Evolutionary conservation across 2,329 filamentous ascomycete genomes (phyloP).

Genomic region (Exophiala mesophila): DNA sequence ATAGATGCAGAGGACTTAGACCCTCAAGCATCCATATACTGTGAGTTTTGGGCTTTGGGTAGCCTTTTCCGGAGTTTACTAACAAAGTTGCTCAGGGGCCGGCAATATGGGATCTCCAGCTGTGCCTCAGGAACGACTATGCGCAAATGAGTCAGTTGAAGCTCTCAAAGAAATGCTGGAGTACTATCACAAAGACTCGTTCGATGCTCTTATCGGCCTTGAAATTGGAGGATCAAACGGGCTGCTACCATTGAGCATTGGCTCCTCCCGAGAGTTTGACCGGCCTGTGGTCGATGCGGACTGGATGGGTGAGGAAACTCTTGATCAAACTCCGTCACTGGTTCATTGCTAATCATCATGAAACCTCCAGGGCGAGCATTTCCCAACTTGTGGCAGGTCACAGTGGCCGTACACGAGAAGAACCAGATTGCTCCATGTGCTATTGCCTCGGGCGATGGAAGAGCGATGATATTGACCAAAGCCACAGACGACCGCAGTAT

Average conservation of each 20-base stretch:
- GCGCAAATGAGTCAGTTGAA: slow-evolving; percentile 52
- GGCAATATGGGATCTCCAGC: slow-evolving; percentile 56
- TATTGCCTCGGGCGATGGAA: slow-evolving; percentile 33
- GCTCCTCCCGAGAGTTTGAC: slow-evolving; percentile 29
- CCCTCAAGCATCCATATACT: slow-evolving; percentile 42
- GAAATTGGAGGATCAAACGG: slow-evolving; percentile 39
- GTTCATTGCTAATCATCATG: slow-evolving; percentile 5
- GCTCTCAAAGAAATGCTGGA: slow-evolving; percentile 49
- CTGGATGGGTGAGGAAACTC: slow-evolving; percentile 43
- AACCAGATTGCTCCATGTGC: slow-evolving; percentile 14
- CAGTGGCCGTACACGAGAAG: slow-evolving; percentile 18
- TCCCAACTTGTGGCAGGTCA: slow-evolving; percentile 37
- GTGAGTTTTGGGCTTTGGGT: slow-evolving; percentile 19
- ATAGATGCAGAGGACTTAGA: slow-evolving; percentile 34
- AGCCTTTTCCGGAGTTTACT: slow-evolving; percentile 22
- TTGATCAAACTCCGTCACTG: not conserved
- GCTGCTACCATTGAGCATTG: slow-evolving; percentile 40
- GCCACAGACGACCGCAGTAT: slow-evolving; percentile 40
- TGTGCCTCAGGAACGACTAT: slow-evolving; percentile 56
- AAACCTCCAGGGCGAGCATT: slow-evolving; percentile 28
- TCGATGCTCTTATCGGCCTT: slow-evolving; percentile 34
- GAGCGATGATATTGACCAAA: slow-evolving; percentile 43
- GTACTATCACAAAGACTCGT: slow-evolving; percentile 36
- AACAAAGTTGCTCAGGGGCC: slow-evolving; percentile 24
- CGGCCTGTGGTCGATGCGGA: slow-evolving; percentile 44